Evolutionary conservation across 2,329 filamentous ascomycete species (phyloP).

Genomic region (Arthroderma uncinatum): DNA sequence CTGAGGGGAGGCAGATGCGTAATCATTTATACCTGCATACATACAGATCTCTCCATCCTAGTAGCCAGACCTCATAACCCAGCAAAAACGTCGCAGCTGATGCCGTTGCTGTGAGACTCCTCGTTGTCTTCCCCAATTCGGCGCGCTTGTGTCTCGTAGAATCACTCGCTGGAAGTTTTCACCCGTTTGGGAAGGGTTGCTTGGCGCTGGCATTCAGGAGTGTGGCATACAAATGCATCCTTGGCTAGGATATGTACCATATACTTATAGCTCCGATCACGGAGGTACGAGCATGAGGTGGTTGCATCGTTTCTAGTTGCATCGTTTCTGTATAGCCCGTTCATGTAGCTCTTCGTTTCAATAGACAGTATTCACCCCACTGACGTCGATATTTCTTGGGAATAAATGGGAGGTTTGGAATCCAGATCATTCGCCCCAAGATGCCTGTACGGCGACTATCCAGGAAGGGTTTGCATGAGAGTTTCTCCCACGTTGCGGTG

Average conservation of each 20-base stretch:
- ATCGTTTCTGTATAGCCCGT: background rate
- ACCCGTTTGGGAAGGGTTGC: too few species aligned
- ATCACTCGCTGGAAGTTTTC: background rate
- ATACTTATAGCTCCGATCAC: background rate
- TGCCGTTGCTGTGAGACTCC: background rate
- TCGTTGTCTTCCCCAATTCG: background rate
- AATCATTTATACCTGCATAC: too few species aligned
- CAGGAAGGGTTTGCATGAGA: slow-evolving; percentile 68
- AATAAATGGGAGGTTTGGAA: slow-evolving; percentile 60
- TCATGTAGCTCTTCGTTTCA: slow-evolving; percentile 44
- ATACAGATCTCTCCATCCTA: background rate
- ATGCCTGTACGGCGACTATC: slow-evolving; percentile 64
- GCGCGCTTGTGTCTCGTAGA: background rate
- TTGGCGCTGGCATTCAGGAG: background rate
- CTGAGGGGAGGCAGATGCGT: too few species aligned
- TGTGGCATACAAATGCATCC: background rate
- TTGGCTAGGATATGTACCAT: background rate
- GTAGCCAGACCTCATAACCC: background rate
- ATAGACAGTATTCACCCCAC: slow-evolving; percentile 82
- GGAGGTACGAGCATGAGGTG: background rate
- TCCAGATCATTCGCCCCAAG: slow-evolving; percentile 67
- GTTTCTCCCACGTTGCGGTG: slow-evolving; percentile 60
- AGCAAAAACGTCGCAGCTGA: background rate
- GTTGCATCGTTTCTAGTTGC: background rate
- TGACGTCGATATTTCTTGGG: slow-evolving; percentile 59